Conservation (phyloP, 2,329 filamentous ascomycete genomes). For the Canariomyces notabilis region DNA sequence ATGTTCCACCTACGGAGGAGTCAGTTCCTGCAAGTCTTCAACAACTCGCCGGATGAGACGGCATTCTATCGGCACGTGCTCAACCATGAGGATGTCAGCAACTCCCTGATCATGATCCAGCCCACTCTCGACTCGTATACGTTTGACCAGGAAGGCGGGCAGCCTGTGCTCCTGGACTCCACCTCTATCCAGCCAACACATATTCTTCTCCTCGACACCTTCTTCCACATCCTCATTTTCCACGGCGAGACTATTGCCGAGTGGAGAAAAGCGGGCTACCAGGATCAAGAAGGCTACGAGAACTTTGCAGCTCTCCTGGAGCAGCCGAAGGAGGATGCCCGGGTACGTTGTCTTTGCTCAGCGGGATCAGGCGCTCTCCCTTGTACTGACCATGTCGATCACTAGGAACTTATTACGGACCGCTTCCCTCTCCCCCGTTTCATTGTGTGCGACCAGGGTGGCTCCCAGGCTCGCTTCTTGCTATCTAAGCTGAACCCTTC, state of each 20-base stretch:
- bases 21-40: constrained; percentile 98
- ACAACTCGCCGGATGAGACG: constrained; percentile 97
- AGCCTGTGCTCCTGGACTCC: constrained; percentile 92
- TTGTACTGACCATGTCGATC: background rate
- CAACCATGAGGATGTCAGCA: constrained; percentile 94
- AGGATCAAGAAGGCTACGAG: constrained; percentile 96
- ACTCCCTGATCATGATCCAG: constrained; percentile 98
- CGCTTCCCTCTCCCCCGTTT: constrained; percentile 97
- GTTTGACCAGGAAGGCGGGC: constrained; percentile 87
- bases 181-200: constrained; percentile 94
- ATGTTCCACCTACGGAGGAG: constrained; percentile 98
- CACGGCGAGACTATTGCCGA: constrained; percentile 97
- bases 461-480: constrained; percentile 94
- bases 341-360: constrained; percentile 53
- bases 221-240: constrained; percentile 99
- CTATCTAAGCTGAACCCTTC: constrained; percentile 96
- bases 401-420: constrained; percentile 88
- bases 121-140: constrained; percentile 96
- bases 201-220: constrained; percentile 90
- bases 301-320: constrained; percentile 87
- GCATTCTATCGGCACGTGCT: constrained; percentile 98
- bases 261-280: constrained; percentile 96
- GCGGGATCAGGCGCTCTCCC: background rate
- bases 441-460: constrained; percentile 97
- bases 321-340: constrained; percentile 92